phyloP scores from a whole-genome alignment of 179 eudicot genomes.

The Drosera spatulata region DNA sequence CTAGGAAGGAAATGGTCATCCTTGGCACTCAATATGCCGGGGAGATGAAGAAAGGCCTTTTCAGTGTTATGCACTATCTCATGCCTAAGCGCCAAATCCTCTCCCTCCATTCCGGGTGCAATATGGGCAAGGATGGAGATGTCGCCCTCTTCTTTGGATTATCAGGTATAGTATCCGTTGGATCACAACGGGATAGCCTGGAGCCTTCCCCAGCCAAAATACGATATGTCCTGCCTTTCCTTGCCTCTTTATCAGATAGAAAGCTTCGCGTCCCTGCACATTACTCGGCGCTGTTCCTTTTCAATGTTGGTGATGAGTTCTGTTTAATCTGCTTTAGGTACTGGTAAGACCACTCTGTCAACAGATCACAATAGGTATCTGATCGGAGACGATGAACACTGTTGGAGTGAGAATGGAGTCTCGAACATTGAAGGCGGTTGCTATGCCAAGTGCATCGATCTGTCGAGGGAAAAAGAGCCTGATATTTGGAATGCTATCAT shows the following conservation, averaged over 20 bases:
- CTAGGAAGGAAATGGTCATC: conserved; percentile 88
- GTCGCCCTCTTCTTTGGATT: conserved; percentile 95
- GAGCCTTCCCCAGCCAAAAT: conserved; percentile 10
- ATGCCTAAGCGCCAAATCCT: conserved; percentile 91
- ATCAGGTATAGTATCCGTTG: conserved; percentile 42
- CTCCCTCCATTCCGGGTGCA: conserved; percentile 89
- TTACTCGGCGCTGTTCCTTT: not conserved
- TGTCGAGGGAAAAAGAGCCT: conserved; percentile 76
- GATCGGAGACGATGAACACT: conserved; percentile 94
- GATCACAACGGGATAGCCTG: conserved; percentile 5
- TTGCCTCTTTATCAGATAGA: not conserved
- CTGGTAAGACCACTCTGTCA: conserved; percentile 92
- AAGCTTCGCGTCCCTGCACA: not conserved
- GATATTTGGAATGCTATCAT: conserved; percentile 95
- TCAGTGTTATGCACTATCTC: conserved; percentile 90
- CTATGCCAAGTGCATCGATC: conserved; percentile 94
- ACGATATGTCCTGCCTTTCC: conserved; percentile 4
- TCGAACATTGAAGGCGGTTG: conserved; percentile 97
- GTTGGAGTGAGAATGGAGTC: conserved; percentile 87
- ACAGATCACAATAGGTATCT: conserved; percentile 80
- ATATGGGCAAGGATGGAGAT: conserved; percentile 86
- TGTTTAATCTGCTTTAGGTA: conserved; percentile 31
- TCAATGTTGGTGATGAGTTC: conserved; percentile 2
- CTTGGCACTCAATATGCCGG: conserved; percentile 98
- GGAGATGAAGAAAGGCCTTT: conserved; percentile 96